Conservation (phyloP, 192 early-diverging fungal species). For the Entomortierella beljakovae region DNA sequence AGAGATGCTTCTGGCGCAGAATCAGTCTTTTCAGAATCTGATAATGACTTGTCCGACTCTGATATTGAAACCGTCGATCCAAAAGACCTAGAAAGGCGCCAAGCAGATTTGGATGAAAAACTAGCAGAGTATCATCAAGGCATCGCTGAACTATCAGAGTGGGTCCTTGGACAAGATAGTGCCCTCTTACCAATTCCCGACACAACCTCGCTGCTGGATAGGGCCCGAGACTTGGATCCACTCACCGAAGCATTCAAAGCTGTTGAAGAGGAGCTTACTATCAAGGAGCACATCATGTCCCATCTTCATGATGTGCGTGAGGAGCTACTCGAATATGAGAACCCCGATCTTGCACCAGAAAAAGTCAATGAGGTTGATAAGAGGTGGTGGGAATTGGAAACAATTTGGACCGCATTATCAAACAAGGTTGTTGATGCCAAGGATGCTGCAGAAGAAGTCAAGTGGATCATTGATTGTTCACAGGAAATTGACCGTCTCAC, state of each 20-base stretch:
- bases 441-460: slow-evolving; percentile 44
- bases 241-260: slow-evolving; percentile 32
- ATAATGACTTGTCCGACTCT: slow-evolving; percentile 21
- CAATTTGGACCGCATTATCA: slow-evolving; percentile 40
- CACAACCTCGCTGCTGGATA: slow-evolving; percentile 30
- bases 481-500: slow-evolving; percentile 49
- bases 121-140: slow-evolving; percentile 41
- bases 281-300: slow-evolving; percentile 48
- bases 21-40: slow-evolving; percentile 17
- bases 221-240: slow-evolving; percentile 38
- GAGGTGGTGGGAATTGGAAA: slow-evolving; percentile 51
- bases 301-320: slow-evolving; percentile 51
- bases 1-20: background rate
- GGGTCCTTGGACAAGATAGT: slow-evolving; percentile 30
- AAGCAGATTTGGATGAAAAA: slow-evolving; percentile 35
- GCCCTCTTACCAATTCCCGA: slow-evolving; percentile 20
- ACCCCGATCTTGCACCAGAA: slow-evolving; percentile 41
- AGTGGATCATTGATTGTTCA: slow-evolving; percentile 52
- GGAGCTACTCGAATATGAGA: slow-evolving; percentile 39
- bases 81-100: slow-evolving; percentile 23
- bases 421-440: slow-evolving; percentile 43
- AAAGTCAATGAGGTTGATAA: slow-evolving; percentile 43
- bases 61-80: slow-evolving; percentile 11
- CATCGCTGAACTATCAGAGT: slow-evolving; percentile 38
- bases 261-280: slow-evolving; percentile 36